A percentile compares a stretch with the other conserved stretches of the same genome.
Evolutionary conservation across 495 filamentous ascomycete genomes (phyloP).

Genomic region (Rhypophila decipiens): DNA sequence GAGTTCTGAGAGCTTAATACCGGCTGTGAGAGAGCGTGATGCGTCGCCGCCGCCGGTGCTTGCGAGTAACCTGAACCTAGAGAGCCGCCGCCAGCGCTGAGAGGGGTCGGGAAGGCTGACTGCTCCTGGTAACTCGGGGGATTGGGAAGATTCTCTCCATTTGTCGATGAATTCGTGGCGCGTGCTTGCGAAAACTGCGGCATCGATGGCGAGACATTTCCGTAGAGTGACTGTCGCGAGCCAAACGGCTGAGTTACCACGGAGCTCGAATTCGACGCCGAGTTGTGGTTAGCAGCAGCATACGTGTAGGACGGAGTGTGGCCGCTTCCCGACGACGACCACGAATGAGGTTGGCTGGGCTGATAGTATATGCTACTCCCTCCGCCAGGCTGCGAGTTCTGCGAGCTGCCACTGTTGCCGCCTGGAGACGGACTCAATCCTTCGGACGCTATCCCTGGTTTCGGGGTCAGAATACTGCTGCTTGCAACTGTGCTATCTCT

Average conservation of each 20-base stretch:
- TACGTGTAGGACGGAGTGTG: conserved; percentile 46
- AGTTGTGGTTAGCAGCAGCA: conserved; percentile 44
- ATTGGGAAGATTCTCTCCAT: conserved; percentile 16
- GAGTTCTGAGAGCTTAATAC: conserved; percentile 18
- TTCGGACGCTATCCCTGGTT: conserved; percentile 46
- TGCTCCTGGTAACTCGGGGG: conserved; percentile 26
- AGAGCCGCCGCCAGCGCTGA: conserved; percentile 10
- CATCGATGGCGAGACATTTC: conserved; percentile 12
- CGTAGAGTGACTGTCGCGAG: conserved; percentile 8
- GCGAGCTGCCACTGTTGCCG: conserved; percentile 48
- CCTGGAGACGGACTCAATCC: conserved; percentile 56
- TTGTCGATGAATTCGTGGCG: conserved; percentile 27
- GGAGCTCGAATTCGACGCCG: conserved; percentile 22
- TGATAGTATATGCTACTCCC: conserved; percentile 29
- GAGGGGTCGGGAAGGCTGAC: conserved; percentile 29
- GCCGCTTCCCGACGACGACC: conserved; percentile 47
- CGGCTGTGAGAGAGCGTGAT: conserved; percentile 14
- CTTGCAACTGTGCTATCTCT: conserved; percentile 37
- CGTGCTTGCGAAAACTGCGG: too few relatives aligned
- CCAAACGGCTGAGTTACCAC: conserved; percentile 19
- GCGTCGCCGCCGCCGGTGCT: conserved; percentile 9
- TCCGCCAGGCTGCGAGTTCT: conserved; percentile 39
- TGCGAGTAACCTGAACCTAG: conserved; percentile 18
- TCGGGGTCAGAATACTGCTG: conserved; percentile 45
- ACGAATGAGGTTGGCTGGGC: conserved; percentile 42